Base-by-base conservation (phyloP, 2,329 filamentous ascomycete species). In the Grosmannia clavigera region DNA sequence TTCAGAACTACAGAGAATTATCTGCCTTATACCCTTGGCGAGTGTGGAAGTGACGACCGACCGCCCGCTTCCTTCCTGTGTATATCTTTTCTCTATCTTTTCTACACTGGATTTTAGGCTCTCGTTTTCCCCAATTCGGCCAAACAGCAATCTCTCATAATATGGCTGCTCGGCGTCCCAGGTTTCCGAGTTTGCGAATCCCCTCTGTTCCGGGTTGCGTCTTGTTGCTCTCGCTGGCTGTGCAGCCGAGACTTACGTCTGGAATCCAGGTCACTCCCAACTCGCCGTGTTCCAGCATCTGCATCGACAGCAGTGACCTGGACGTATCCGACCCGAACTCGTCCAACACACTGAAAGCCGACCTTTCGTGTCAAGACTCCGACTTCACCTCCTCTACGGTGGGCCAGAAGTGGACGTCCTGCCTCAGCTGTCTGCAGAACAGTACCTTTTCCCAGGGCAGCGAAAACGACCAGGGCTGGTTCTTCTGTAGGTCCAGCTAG, bases 381-480 rank as follows among this genome's bases (percentile, higher is more conserved):
- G 70, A 74, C 4, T 79, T 78, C 60, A 67, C 68, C 29, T 71
- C 66, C 16, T 67, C 71, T 2, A 33, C 70, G 0, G 57, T 67
- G 3, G 80, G 79, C 1, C 70, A 71, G 58, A 79, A 76, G 65
- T 78, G 79, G 67, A 70, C 76, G 65, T 69, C 68, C 16, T 83
- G 80, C 66, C 71, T 82, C 68, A 74, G 69, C 46, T 83, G 80
- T 65, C 70, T 83, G 33, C 76, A 82, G 65, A 74, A 74, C 33
- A 82, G 80, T 68, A 73, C 71, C 11, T 81, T 75, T 62, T 67
- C 71, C 3, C 70, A 76, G 43, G 78, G 74, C 1, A 60, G 61
- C 7, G 79, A 82, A 68, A 81, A 69, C 59, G 80, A 83, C 63
- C 78, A 80, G 62, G 71, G 73, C 55, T 82, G 79, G 80, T 82